phyloP scores from a whole-genome alignment of 2,329 filamentous ascomycete genomes.

The Hypoxylon sp. region DNA sequence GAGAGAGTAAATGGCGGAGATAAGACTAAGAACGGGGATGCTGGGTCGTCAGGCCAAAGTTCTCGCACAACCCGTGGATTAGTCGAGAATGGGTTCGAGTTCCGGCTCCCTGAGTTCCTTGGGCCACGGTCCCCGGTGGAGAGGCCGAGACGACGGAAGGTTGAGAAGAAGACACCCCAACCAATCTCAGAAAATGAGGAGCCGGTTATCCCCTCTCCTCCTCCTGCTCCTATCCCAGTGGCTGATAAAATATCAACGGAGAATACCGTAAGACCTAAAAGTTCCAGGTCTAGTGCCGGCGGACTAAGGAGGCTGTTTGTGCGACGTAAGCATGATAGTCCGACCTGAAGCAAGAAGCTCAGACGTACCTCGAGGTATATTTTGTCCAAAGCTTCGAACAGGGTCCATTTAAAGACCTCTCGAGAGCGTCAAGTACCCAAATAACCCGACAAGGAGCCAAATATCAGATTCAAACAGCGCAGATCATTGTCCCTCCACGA shows the following conservation, averaged over 20 bases:
- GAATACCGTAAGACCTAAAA: conserved; percentile 26
- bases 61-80: conserved; percentile 22
- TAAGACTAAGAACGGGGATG: conserved; percentile 27
- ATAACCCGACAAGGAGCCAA: too few species aligned
- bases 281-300: conserved; percentile 35
- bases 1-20: conserved; percentile 30
- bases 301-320: conserved; percentile 40
- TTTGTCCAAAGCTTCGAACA: too few species aligned
- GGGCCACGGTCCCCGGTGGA: conserved; percentile 26
- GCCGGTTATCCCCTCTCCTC: conserved; percentile 21
- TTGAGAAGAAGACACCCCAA: conserved; percentile 19
- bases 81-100: conserved; percentile 45
- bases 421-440: background rate
- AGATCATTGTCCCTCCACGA: background rate
- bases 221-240: conserved; percentile 29
- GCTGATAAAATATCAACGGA: conserved; percentile 22
- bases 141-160: conserved; percentile 35
- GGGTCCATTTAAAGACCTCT: background rate
- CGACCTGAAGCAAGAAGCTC: conserved; percentile 20
- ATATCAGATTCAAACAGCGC: too few species aligned
- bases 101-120: conserved; percentile 44
- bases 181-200: conserved; percentile 22
- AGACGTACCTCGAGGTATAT: too few species aligned
- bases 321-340: conserved; percentile 32
- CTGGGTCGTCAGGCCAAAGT: conserved; percentile 12